These are phyloP conservation scores for Hortiboletus campestris DNA, from an alignment of 768 basidiomycete species.

Conservation along the genomic window DNA sequence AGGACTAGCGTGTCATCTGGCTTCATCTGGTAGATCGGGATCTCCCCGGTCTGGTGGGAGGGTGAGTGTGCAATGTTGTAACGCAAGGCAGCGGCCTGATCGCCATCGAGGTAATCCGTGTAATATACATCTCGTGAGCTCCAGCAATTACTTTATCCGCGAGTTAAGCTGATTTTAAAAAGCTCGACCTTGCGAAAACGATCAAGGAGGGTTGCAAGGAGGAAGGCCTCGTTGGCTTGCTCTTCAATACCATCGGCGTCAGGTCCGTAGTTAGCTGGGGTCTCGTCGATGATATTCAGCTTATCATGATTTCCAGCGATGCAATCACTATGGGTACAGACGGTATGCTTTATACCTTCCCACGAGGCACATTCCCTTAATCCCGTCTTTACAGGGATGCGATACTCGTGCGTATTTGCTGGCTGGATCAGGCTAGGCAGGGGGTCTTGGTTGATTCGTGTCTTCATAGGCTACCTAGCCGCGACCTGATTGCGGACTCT, in stretches of 20 bases:
- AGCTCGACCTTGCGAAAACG: constrained; percentile 78
- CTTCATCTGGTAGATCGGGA: constrained; percentile 60
- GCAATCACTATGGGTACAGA: constrained; percentile 90
- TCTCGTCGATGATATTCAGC: not conserved
- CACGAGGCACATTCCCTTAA: not conserved
- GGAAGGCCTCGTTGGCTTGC: constrained; percentile 77
- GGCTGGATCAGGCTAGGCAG: not conserved
- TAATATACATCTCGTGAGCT: constrained; percentile 72
- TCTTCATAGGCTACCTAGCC: constrained; percentile 65
- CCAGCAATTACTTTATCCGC: not conserved
- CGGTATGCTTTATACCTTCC: constrained; percentile 43
- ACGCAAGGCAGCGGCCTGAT: not conserved
- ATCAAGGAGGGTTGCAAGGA: constrained; percentile 82
- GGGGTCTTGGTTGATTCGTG: not conserved
- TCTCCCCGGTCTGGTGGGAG: constrained; percentile 92
- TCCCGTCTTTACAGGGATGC: constrained; percentile 59
- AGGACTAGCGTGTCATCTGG: constrained; percentile 5
- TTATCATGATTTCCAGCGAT: constrained; percentile 46
- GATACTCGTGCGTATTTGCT: constrained; percentile 65
- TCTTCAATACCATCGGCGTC: constrained; percentile 84
- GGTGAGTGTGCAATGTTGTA: constrained; percentile 39
- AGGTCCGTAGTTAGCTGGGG: constrained; percentile 43
- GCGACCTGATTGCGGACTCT: constrained; percentile 88
- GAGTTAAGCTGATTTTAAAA: constrained; percentile 6
- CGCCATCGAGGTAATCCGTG: constrained; percentile 71